These are phyloP conservation scores for Monilinia fructicola DNA, from an alignment of 2,329 filamentous ascomycete species.

Conservation along the genomic window DNA sequence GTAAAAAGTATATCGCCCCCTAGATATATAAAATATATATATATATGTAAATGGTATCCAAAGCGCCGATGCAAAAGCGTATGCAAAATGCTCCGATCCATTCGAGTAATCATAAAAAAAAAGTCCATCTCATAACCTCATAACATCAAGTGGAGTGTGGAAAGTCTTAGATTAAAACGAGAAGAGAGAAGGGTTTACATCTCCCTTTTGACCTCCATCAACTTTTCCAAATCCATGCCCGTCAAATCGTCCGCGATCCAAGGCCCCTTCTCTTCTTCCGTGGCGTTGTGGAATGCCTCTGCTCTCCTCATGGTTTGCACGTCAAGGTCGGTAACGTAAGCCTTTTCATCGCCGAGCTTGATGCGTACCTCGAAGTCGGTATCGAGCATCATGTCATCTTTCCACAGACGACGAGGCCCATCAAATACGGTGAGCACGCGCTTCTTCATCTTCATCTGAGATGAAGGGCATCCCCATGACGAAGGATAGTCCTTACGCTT, in stretches of 20 bases:
- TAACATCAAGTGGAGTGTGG: neutral
- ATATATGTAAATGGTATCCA: slow-evolving; percentile 16
- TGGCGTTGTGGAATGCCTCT: slow-evolving; percentile 77
- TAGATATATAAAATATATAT: slow-evolving; percentile 1
- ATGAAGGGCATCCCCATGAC: slow-evolving; percentile 87
- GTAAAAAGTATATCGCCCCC: slow-evolving; percentile 20
- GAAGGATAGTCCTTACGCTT: slow-evolving; percentile 91
- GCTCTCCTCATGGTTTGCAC: slow-evolving; percentile 85
- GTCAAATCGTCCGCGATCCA: slow-evolving; percentile 76
- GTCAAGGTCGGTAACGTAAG: slow-evolving; percentile 89
- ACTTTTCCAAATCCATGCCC: slow-evolving; percentile 58
- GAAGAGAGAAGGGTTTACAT: slow-evolving; percentile 23
- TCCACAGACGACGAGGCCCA: slow-evolving; percentile 81
- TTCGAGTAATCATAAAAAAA: slow-evolving; percentile 18
- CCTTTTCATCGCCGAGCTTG: slow-evolving; percentile 61
- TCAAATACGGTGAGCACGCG: slow-evolving; percentile 92
- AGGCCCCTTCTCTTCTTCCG: slow-evolving; percentile 81
- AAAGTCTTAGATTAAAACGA: slow-evolving; percentile 10
- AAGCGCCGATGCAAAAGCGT: slow-evolving; percentile 22
- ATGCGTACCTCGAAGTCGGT: slow-evolving; percentile 92
- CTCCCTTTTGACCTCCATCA: slow-evolving; percentile 50
- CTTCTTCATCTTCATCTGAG: slow-evolving; percentile 98
- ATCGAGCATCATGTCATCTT: slow-evolving; percentile 98
- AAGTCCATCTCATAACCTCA: slow-evolving; percentile 12
- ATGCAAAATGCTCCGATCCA: slow-evolving; percentile 5